Conservation (phyloP, 495 filamentous ascomycete species). For the Podospora pseudocomata region DNA sequence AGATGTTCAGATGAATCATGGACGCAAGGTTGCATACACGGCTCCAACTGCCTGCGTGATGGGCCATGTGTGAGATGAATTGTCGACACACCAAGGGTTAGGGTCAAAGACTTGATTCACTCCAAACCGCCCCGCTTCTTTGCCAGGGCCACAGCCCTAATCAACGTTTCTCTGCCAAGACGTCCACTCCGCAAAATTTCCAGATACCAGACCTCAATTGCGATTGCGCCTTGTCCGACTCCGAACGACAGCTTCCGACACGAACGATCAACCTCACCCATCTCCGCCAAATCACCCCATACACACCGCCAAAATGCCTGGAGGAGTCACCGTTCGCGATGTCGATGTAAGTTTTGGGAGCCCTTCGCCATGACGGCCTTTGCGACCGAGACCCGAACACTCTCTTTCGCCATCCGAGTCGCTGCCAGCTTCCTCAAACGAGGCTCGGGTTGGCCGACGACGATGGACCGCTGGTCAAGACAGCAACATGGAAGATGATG, state of each 20-base stretch:
- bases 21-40: no score
- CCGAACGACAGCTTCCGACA: slow-evolving; percentile 21
- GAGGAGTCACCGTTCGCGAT: slow-evolving; percentile 79
- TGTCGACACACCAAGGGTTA: not conserved
- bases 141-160: slow-evolving; percentile 26
- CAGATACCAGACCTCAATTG: slow-evolving; percentile 16
- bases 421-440: slow-evolving; percentile 1
- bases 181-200: slow-evolving; percentile 27
- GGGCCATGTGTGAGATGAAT: not conserved
- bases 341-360: slow-evolving; percentile 69
- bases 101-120: not conserved
- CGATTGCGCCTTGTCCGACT: slow-evolving; percentile 11
- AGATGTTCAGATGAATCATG: not conserved
- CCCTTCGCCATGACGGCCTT: slow-evolving; percentile 26
- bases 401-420: slow-evolving; percentile 32
- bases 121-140: not conserved
- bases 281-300: slow-evolving; percentile 18
- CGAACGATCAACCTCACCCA: slow-evolving; percentile 27
- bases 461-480: slow-evolving; percentile 21
- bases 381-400: slow-evolving; percentile 27
- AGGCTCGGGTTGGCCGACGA: slow-evolving; percentile 26
- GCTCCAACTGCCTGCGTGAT: not conserved
- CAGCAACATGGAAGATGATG: slow-evolving; percentile 32
- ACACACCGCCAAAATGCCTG: slow-evolving; percentile 72
- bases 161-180: slow-evolving; percentile 20